A percentile compares a stretch with the other conserved stretches of the same genome.
These are phyloP conservation scores for Nannochloropsis salina DNA, from an alignment of 108 stramenopile genomes.

Conservation along the genomic window DNA sequence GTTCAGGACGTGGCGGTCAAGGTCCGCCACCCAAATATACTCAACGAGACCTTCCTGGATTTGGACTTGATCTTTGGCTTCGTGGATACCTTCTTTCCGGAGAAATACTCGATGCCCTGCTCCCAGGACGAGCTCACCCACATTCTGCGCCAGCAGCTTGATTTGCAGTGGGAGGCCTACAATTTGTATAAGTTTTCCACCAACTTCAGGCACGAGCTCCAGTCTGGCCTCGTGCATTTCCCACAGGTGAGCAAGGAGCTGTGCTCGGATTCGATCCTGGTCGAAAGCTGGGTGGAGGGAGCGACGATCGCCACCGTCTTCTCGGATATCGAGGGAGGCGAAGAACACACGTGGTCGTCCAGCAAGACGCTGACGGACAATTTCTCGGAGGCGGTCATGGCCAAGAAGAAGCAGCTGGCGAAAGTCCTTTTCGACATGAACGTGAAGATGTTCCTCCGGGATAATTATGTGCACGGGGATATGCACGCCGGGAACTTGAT, in stretches of 20 bases:
- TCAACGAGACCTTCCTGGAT: conserved; percentile 13
- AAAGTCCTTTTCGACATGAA: conserved; percentile 2
- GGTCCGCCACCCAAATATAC: conserved; percentile 20
- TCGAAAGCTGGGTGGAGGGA: conserved; percentile 8
- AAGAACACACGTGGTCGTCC: neutral
- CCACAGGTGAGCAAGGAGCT: neutral
- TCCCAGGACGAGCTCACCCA: conserved; percentile 19
- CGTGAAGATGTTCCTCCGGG: neutral
- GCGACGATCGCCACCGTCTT: neutral
- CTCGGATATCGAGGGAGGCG: neutral
- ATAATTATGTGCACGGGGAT: neutral
- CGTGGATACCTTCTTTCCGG: neutral
- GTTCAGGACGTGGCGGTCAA: neutral
- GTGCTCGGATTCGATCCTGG: neutral
- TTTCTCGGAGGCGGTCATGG: conserved; percentile 4
- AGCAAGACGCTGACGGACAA: neutral
- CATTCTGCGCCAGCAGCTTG: conserved; percentile 7
- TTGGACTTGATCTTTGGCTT: neutral
- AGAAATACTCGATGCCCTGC: neutral
- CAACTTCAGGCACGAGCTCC: neutral
- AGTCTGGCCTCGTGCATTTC: neutral
- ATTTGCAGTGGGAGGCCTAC: conserved; percentile 12
- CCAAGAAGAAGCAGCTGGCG: conserved; percentile 12
- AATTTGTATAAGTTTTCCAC: conserved; percentile 1
- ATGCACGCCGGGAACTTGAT: neutral